Percentiles rank a stretch among this genome's conserved stretches.
These are phyloP conservation scores for Eucalyptus virginea DNA, from an alignment of 345 rosid genomes.

Conservation along the genomic window DNA sequence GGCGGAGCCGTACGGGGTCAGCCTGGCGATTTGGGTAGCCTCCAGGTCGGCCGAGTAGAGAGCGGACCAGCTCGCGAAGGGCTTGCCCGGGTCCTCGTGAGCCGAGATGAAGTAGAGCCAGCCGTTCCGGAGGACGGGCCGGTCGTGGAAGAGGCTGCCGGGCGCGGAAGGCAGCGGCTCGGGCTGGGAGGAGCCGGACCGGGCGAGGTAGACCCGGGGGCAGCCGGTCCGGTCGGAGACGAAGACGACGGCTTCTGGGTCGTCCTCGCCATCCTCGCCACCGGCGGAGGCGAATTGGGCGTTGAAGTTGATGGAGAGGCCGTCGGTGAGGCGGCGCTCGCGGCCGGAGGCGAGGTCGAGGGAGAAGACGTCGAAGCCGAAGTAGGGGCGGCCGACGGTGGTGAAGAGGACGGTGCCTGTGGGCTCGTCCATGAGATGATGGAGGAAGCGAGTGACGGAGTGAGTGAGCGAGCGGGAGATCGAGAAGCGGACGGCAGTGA, in stretches of 20 bases:
- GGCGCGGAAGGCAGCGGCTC: slow-evolving; percentile 34
- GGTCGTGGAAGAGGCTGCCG: slow-evolving; percentile 69
- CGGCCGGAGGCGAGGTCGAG: slow-evolving; percentile 4
- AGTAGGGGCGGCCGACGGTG: slow-evolving; percentile 50
- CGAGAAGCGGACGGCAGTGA: background rate
- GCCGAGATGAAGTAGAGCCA: slow-evolving; percentile 69
- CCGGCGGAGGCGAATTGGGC: slow-evolving; percentile 49
- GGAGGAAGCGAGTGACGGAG: background rate
- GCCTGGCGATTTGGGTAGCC: slow-evolving; percentile 10
- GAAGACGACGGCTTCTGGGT: slow-evolving; percentile 23
- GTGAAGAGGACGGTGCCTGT: slow-evolving; percentile 57
- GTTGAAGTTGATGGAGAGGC: slow-evolving; percentile 62
- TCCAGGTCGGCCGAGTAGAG: slow-evolving; percentile 31
- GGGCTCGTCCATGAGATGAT: slow-evolving; percentile 3
- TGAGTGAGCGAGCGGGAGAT: background rate
- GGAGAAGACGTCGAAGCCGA: slow-evolving; percentile 73
- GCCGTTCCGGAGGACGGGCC: slow-evolving; percentile 36
- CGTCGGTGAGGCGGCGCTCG: slow-evolving; percentile 57
- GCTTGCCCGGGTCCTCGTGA: slow-evolving; percentile 53
- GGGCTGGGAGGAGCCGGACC: slow-evolving; percentile 14
- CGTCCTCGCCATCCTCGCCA: slow-evolving; percentile 45
- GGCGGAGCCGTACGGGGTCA: slow-evolving; percentile 42
- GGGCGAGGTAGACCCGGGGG: slow-evolving; percentile 28
- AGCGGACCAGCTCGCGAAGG: slow-evolving; percentile 63
- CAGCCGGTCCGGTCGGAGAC: slow-evolving; percentile 61